phyloP scores from a whole-genome alignment of 805 yeast species.

The Phaffomyces antillensis region DNA sequence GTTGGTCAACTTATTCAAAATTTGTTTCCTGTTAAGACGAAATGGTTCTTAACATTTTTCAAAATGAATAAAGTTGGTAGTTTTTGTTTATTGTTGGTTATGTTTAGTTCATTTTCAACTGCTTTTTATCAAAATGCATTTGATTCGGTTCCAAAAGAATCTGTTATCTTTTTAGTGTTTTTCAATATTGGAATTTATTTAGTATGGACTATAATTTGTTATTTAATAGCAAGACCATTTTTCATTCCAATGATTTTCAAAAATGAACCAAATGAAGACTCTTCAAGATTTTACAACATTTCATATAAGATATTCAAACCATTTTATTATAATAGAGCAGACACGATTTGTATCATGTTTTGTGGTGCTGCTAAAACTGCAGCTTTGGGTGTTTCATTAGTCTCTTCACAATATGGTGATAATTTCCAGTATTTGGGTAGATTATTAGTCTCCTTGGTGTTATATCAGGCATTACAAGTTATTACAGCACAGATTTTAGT shows the following conservation, averaged over 20 bases:
- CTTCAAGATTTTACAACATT: conserved; percentile 38
- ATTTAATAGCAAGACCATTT: conserved; percentile 51
- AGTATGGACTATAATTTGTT: conserved; percentile 65
- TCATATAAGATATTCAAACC: conserved; percentile 39
- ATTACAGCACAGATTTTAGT: conserved; percentile 71
- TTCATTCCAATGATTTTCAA: conserved; percentile 38
- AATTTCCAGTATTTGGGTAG: conserved; percentile 56
- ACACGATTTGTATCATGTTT: conserved; percentile 72
- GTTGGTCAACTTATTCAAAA: conserved; percentile 85
- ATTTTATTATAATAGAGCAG: conserved; percentile 62
- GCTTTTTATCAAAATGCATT: conserved; percentile 83
- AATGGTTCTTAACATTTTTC: conserved; percentile 51
- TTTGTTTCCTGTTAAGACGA: conserved; percentile 55
- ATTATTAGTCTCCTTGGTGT: conserved; percentile 71
- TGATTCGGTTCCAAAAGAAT: conserved; percentile 55
- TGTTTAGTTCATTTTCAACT: conserved; percentile 77
- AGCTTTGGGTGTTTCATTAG: conserved; percentile 79
- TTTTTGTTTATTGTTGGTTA: conserved; percentile 68
- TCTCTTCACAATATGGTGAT: conserved; percentile 74
- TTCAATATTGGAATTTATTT: conserved; percentile 77
- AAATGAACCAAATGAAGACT: conserved; percentile 39
- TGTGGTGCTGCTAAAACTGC: conserved; percentile 95
- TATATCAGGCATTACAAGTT: conserved; percentile 85
- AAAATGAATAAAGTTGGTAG: conserved; percentile 68
- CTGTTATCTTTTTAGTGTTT: conserved; percentile 71